Evolutionary conservation across 257 asterid species (phyloP).

Genomic region (Dorcoceras hygrometricum): DNA sequence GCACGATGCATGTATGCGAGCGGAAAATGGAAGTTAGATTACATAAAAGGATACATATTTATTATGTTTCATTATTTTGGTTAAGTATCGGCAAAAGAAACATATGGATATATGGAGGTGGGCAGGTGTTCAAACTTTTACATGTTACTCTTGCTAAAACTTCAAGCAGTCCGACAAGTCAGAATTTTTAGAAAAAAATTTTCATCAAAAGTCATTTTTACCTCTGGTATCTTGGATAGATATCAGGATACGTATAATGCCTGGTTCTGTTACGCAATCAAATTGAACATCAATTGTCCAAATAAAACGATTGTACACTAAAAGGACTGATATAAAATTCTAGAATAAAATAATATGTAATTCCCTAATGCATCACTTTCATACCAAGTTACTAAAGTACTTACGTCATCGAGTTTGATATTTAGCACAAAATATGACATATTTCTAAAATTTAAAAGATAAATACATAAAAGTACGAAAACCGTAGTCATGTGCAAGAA

Average conservation of each 20-base stretch:
- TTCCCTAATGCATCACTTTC: background rate
- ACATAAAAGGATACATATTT: background rate
- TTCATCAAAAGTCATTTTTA: background rate
- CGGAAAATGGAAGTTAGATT: background rate
- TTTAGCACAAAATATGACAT: background rate
- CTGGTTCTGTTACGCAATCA: background rate
- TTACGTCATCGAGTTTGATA: conserved; percentile 1
- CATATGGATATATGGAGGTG: background rate
- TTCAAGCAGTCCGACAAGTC: background rate
- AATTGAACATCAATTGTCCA: background rate
- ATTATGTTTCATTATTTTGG: background rate
- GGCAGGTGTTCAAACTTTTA: background rate
- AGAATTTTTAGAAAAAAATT: conserved; percentile 2
- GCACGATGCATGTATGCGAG: background rate
- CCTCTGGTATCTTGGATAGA: background rate
- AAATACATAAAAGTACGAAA: background rate
- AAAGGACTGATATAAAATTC: background rate
- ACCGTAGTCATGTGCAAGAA: conserved; percentile 2
- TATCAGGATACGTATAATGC: background rate
- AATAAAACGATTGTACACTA: background rate
- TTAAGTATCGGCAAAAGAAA: background rate
- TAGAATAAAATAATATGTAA: background rate
- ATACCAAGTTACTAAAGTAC: background rate
- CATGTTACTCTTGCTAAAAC: background rate
- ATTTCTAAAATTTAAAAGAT: background rate